Evolutionary conservation across 1,139 yeast genomes (phyloP), one percentile per base, ranked within the genome.

Genomic region (Pichia cactophila): DNA sequence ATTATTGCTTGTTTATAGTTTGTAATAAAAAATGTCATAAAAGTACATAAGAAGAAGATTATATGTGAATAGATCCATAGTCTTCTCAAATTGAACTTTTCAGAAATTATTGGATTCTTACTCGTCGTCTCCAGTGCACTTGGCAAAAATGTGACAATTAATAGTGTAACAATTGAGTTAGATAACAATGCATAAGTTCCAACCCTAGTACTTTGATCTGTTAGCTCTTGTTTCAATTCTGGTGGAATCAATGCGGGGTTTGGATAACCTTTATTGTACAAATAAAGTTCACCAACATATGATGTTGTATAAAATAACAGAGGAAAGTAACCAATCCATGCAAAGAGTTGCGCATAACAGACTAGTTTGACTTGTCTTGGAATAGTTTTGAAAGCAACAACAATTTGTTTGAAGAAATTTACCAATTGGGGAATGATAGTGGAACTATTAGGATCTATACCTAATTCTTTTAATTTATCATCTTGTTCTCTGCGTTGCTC

Each of bases 271-370:
- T 58, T 57, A 49, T 72, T 73, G 45, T 60, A 65, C 35, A 70
- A 65, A 56, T 69, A 73, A 28, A 74, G 56, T 44, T 72, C 76
- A 1, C 78, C 78, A 41, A 74, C 77, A 55, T 73, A 74, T 0
- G 78, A 73, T 4, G 78, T 73, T 1, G 77, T 72, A 54, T 75
- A 75, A 49, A 74, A 74, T 9, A 75, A 56, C 71, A 73, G 69
- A 1, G 78, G 78, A 52, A 72, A 72, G 53, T 72, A 75, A 0
- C 79, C 80, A 33, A 75, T 69, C 79, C 79, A 75, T 0, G 79
- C 79, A 58, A 72, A 72, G 47, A 74, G 72, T 54, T 75, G 77
- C 3, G 74, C 71, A 46, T 59, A 60, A 49, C 78, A 74, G 3
- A 74, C 73, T 2, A 64, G 58, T 48, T 64, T 68, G 1, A 72